Evolutionary conservation across 2,329 filamentous ascomycete species (phyloP), one percentile per base, ranked within the genome.

Genomic region (Cadophora gregata): DNA sequence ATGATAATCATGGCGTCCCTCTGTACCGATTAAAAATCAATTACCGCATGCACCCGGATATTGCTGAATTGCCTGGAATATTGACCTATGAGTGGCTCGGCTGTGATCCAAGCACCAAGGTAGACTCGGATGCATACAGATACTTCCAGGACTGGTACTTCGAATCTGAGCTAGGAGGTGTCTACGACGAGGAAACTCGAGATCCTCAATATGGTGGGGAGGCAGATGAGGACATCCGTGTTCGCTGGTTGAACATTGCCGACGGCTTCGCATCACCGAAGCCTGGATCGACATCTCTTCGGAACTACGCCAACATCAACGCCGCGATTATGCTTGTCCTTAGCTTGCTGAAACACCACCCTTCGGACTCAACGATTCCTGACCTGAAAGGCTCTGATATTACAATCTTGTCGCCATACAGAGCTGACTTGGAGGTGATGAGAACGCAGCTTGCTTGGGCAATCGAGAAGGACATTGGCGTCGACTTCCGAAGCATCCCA

Each of bases 251-350:
- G 16, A 21, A 64, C 36, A 42, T 42, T 12, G 27, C 60, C 0
- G 31, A 53, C 10, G 51, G 29, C 3, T 33, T 25, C 2, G 63
- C 61, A 29, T 59, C 66, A 24, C 25, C 50, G 6, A 42, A 36
- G 14, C 19, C 29, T 2, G 65, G 56, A 12, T 25, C 38, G 10
- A 63, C 42, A 6, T 71, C 65, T 1, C 25, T 61, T 5, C 45
- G 59, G 21, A 71, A 71, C 47, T 68, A 60, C 25, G 67, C 55
- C 7, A 67, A 71, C 31, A 68, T 69, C 38, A 63, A 67, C 25
- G 59, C 62, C 12, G 47, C 63, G 27, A 1, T 31, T 3, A 53
- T 66, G 12, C 24, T 68, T 7, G 4, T 66, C 21, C 29, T 59
- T 5, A 45, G 24, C 8, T n/a, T 71, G 3, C 16, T 66, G 8